Percentiles rank a stretch among this genome's conserved stretches.
phyloP scores from a whole-genome alignment of 148 eudicot genomes.

The Euryodendron excelsum region DNA sequence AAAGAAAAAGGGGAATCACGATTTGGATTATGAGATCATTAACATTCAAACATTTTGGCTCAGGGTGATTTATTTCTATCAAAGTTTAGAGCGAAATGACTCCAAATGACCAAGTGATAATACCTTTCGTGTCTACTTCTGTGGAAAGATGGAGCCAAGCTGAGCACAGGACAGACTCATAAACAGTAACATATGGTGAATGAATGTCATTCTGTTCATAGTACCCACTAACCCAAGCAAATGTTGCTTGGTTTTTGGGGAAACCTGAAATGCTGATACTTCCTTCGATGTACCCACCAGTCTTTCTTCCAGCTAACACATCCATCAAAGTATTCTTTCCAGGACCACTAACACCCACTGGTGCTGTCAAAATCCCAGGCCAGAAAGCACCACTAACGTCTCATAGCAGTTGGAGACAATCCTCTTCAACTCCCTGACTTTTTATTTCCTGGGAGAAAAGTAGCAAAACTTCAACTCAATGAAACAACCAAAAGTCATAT shows the following conservation, averaged over 20 bases:
- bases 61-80: no score
- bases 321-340: constrained; percentile 77
- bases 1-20: not conserved
- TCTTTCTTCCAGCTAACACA: constrained; percentile 67
- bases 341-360: constrained; percentile 77
- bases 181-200: constrained; percentile 64
- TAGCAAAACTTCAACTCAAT: not conserved
- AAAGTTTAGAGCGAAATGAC: no score
- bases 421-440: constrained; percentile 47
- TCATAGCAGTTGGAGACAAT: constrained; percentile 51
- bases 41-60: no score
- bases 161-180: constrained; percentile 63
- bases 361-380: constrained; percentile 70
- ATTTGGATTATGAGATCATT: no score
- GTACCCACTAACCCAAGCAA: constrained; percentile 65
- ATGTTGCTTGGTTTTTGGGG: constrained; percentile 67
- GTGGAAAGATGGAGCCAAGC: constrained; percentile 70
- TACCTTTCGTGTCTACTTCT: constrained; percentile 52
- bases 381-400: constrained; percentile 69
- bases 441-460: constrained; percentile 56
- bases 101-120: not conserved
- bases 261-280: constrained; percentile 50
- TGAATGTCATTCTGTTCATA: constrained; percentile 74
- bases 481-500: not conserved
- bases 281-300: constrained; percentile 65